A percentile compares a stretch with the other conserved stretches of the same genome.
Evolutionary conservation across 257 asterid species (phyloP).

Genomic region (Leonotis leonurus): DNA sequence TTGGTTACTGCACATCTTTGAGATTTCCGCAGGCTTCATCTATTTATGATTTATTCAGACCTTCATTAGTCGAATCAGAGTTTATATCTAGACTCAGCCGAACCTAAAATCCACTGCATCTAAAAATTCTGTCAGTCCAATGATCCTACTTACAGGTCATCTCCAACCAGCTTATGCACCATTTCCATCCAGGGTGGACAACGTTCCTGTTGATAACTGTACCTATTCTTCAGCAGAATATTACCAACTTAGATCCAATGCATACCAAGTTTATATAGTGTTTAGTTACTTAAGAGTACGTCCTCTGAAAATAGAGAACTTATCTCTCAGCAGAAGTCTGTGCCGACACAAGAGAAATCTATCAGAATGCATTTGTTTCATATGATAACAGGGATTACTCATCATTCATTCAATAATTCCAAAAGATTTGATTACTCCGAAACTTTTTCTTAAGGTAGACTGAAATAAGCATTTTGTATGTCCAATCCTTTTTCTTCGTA

Average conservation of each 20-base stretch:
- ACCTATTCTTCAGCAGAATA: not conserved
- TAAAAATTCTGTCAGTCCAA: not conserved
- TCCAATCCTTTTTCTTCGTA: conserved; percentile 36
- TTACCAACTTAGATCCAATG: not conserved
- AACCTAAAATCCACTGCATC: conserved; percentile 8
- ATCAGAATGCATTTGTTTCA: not conserved
- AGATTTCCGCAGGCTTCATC: conserved; percentile 5
- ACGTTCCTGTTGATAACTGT: not conserved
- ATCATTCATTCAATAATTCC: conserved; percentile 62
- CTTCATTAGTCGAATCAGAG: not conserved
- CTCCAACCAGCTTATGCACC: not conserved
- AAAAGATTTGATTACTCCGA: conserved; percentile 68
- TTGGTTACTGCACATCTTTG: not conserved
- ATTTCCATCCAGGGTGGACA: not conserved
- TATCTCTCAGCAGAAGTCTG: conserved; percentile 1
- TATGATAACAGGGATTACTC: not conserved
- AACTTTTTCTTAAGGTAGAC: conserved; percentile 56
- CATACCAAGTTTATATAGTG: not conserved
- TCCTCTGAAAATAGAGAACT: not conserved
- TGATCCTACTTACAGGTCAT: not conserved
- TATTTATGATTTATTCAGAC: not conserved
- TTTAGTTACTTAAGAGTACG: not conserved
- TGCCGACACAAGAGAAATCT: not conserved
- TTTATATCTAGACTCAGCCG: not conserved
- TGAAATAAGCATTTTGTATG: conserved; percentile 52